phyloP scores from a whole-genome alignment of 2,329 filamentous ascomycete species.

The Coniochaeta sp. region DNA sequence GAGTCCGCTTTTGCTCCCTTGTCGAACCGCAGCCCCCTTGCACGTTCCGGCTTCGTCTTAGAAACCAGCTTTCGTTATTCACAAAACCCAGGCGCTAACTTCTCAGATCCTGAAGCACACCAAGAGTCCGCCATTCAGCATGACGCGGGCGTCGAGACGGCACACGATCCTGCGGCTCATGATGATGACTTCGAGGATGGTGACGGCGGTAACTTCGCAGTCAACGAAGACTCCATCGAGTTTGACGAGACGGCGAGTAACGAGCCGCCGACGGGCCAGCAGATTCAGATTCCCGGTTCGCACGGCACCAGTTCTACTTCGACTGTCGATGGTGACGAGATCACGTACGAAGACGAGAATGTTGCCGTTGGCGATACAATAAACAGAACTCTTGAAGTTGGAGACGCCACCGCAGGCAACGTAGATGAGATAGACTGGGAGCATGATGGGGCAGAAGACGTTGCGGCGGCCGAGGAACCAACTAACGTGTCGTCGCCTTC shows the following conservation, averaged over 20 bases:
- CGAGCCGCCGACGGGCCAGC: background rate
- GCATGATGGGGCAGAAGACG: conserved; percentile 21
- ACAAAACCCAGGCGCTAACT: conserved; percentile 11
- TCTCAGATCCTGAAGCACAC: conserved; percentile 11
- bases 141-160: conserved; percentile 8
- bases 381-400: conserved; percentile 3
- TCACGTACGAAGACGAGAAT: conserved; percentile 23
- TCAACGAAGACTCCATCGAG: conserved; percentile 1
- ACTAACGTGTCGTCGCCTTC: conserved; percentile 13
- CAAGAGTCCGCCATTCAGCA: conserved; percentile 3
- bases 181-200: conserved; percentile 10
- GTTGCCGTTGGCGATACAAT: conserved; percentile 17
- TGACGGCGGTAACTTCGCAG: conserved; percentile 6
- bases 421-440: conserved; percentile 29
- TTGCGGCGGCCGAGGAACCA: conserved; percentile 11
- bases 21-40: background rate
- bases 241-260: background rate
- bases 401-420: conserved; percentile 4
- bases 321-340: conserved; percentile 28
- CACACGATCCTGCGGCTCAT: conserved; percentile 10
- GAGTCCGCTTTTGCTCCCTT: background rate
- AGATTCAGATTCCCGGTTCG: background rate
- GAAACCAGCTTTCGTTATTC: conserved; percentile 6
- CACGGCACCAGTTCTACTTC: conserved; percentile 20
- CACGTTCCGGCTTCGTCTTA: conserved; percentile 1